A percentile compares a stretch with the other conserved stretches of the same genome.
phyloP scores from a whole-genome alignment of 345 rosid species.

The Corchorus olitorius region DNA sequence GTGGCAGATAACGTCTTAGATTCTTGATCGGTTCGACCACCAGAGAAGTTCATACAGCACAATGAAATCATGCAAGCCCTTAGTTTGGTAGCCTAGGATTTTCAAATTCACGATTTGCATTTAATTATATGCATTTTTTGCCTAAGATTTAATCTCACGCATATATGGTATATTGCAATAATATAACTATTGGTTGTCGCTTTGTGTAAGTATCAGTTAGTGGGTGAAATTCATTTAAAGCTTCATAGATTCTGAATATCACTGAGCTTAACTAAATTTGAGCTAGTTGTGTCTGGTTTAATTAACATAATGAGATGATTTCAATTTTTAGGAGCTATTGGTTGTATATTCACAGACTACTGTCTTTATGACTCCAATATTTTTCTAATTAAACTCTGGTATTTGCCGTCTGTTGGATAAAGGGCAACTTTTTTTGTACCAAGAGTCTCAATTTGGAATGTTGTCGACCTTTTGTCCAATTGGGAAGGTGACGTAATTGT shows the following conservation, averaged over 20 bases:
- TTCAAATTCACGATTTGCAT: not conserved
- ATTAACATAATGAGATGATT: not conserved
- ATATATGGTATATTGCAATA: not conserved
- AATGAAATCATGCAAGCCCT: not conserved
- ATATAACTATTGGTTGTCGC: not conserved
- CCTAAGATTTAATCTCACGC: not conserved
- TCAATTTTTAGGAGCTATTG: not conserved
- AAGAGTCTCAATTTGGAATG: slow-evolving; percentile 8
- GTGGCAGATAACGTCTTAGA: not conserved
- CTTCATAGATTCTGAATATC: not conserved
- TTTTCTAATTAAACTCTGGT: slow-evolving; percentile 4
- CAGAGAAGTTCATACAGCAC: not conserved
- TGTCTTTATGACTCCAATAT: not conserved
- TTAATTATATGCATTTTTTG: not conserved
- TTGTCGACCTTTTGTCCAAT: not conserved
- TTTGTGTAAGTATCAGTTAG: not conserved
- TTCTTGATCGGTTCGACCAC: not conserved
- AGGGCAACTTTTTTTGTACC: not conserved
- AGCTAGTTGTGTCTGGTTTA: slow-evolving; percentile 10
- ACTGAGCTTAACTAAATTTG: not conserved
- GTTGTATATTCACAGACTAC: not conserved
- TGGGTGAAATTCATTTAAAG: not conserved
- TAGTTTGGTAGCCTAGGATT: not conserved
- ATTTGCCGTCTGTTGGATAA: not conserved
- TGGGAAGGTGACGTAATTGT: not conserved